Evolutionary conservation across 768 basidiomycete genomes (phyloP).

Genomic region (Termitomyces sp.): DNA sequence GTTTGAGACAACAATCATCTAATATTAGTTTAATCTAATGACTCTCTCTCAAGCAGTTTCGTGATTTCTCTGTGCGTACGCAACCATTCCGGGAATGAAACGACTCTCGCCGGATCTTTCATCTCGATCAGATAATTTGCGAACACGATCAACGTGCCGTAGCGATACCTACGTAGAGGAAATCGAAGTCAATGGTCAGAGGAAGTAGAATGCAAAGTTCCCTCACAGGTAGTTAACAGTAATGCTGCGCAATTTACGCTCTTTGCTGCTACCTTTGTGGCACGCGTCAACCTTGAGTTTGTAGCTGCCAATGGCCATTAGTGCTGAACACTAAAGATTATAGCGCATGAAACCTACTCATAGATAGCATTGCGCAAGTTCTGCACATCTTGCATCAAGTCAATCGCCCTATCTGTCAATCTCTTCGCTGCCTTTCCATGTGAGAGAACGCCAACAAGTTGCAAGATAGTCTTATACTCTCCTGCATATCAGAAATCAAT

Average conservation of each 20-base stretch:
- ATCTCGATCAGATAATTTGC: slow-evolving; percentile 91
- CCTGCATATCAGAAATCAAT: slow-evolving; percentile 45
- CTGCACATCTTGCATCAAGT: slow-evolving; percentile 94
- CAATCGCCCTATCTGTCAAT: slow-evolving; percentile 83
- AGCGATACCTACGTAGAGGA: slow-evolving; percentile 59
- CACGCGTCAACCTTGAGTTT: slow-evolving; percentile 86
- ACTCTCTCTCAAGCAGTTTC: slow-evolving; percentile 60
- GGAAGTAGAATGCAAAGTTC: too few relatives aligned
- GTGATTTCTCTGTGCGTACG: slow-evolving; percentile 82
- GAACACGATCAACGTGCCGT: slow-evolving; percentile 90
- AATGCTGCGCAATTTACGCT: slow-evolving; percentile 66
- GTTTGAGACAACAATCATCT: too few relatives aligned
- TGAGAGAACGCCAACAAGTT: slow-evolving; percentile 87
- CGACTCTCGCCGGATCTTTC: slow-evolving; percentile 30
- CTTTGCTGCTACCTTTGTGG: slow-evolving; percentile 74
- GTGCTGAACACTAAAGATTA: background rate
- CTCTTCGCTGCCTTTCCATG: slow-evolving; percentile 92
- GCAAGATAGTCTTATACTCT: slow-evolving; percentile 95
- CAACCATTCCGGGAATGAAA: slow-evolving; percentile 81
- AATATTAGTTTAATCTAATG: slow-evolving; percentile 21
- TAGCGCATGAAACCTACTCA: slow-evolving; percentile 52
- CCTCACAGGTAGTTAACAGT: slow-evolving; percentile 88
- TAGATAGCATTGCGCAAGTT: slow-evolving; percentile 94
- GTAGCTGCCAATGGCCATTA: slow-evolving; percentile 49
- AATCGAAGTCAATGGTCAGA: background rate